A percentile compares a stretch with the other conserved stretches of the same genome.
phyloP scores from a whole-genome alignment of 768 basidiomycete genomes.

The Coprinopsis marcescibilis region DNA sequence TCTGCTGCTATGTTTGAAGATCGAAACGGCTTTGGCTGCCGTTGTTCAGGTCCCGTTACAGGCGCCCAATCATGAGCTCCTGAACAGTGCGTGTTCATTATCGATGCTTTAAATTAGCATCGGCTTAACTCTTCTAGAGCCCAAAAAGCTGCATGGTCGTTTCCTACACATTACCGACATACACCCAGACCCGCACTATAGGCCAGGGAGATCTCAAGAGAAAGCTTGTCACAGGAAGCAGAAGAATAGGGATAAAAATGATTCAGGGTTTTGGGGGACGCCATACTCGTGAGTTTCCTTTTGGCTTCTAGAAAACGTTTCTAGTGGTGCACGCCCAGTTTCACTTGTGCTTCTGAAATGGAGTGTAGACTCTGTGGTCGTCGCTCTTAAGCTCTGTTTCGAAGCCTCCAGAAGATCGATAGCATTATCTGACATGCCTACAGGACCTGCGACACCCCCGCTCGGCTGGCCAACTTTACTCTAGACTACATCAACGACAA shows the following conservation, averaged over 20 bases:
- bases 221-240: slow-evolving; percentile 66
- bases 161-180: slow-evolving; percentile 83
- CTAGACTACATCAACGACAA: slow-evolving; percentile 73
- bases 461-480: slow-evolving; percentile 73
- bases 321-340: too few relatives aligned
- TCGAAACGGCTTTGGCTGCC: neutral
- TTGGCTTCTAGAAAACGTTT: slow-evolving; percentile 6
- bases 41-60: neutral
- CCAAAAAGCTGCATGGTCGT: slow-evolving; percentile 56
- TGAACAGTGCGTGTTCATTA: slow-evolving; percentile 3
- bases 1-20: neutral
- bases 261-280: slow-evolving; percentile 59
- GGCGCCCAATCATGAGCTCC: neutral
- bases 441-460: slow-evolving; percentile 79
- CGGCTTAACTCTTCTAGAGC: slow-evolving; percentile 22
- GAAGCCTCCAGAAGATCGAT: too few relatives aligned
- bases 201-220: slow-evolving; percentile 41
- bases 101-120: neutral
- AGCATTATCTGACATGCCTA: slow-evolving; percentile 2
- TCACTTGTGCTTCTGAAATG: too few relatives aligned
- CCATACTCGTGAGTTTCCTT: slow-evolving; percentile 52
- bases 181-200: slow-evolving; percentile 73
- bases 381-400: too few relatives aligned
- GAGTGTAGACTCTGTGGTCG: too few relatives aligned
- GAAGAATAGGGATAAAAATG: slow-evolving; percentile 27